These are phyloP conservation scores for Rossbeevera mucosa DNA, from an alignment of 768 basidiomycete genomes.

Conservation along the genomic window DNA sequence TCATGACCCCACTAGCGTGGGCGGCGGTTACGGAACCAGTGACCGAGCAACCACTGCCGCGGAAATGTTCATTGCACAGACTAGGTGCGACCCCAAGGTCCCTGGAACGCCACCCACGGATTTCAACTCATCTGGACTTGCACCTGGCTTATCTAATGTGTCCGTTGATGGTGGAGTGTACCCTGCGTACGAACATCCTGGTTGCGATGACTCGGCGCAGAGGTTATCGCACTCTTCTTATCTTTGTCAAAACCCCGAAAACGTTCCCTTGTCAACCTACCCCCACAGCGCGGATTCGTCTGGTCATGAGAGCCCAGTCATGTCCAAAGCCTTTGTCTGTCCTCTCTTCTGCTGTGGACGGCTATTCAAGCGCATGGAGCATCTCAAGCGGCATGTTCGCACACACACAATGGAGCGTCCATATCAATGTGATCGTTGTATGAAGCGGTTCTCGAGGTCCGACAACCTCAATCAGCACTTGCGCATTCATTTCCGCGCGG, in stretches of 20 bases:
- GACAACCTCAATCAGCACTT: constrained; percentile 88
- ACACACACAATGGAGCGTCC: constrained; percentile 90
- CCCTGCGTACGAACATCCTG: constrained; percentile 16
- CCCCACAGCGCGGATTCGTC: constrained; percentile 19
- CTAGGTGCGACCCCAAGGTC: constrained; percentile 47
- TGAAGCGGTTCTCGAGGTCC: constrained; percentile 80
- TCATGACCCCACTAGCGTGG: constrained; percentile 7
- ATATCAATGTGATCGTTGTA: constrained; percentile 68
- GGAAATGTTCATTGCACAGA: constrained; percentile 63
- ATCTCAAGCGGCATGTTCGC: constrained; percentile 80
- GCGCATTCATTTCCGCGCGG: constrained; percentile 58
- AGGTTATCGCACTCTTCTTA: constrained; percentile 17
- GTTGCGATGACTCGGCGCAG: constrained; percentile 16
- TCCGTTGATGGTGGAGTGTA: constrained; percentile 20
- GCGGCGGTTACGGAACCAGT: constrained; percentile 28
- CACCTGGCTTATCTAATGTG: constrained; percentile 18
- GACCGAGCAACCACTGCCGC: constrained; percentile 47
- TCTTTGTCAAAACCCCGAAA: constrained; percentile 13
- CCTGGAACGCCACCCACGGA: constrained; percentile 18
- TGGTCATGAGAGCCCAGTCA: constrained; percentile 28
- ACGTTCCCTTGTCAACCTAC: constrained; percentile 16
- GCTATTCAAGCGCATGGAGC: constrained; percentile 89
- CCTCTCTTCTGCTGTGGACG: constrained; percentile 80
- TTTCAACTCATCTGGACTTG: constrained; percentile 16
- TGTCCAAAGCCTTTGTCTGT: constrained; percentile 70